A percentile compares a stretch with the other conserved stretches of the same genome.
Conservation (phyloP, 331 rosid genomes). For the Dryas integrifolia region DNA sequence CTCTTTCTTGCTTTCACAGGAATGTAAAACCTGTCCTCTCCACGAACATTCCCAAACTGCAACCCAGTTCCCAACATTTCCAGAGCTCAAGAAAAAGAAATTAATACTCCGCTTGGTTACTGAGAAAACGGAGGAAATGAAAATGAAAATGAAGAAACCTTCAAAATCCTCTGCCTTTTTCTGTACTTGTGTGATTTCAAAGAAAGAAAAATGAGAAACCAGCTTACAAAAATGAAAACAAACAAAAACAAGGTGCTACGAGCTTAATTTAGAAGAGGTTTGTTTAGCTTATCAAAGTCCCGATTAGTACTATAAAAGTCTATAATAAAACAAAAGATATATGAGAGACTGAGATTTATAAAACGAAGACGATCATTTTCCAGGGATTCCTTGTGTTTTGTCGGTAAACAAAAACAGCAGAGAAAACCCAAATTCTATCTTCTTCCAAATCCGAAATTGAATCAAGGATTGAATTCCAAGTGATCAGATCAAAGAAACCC, state of each 20-base stretch:
- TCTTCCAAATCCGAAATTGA: slow-evolving; percentile 12
- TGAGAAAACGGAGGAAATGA: slow-evolving; percentile 34
- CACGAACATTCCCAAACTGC: slow-evolving; percentile 48
- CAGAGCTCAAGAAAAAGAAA: slow-evolving; percentile 6
- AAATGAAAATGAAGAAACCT: background rate
- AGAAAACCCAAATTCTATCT: slow-evolving; percentile 15
- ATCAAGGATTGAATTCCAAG: slow-evolving; percentile 9
- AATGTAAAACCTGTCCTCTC: slow-evolving; percentile 55
- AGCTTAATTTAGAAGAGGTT: background rate
- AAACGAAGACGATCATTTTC: background rate
- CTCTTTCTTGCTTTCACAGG: slow-evolving; percentile 63
- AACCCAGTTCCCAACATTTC: slow-evolving; percentile 55
- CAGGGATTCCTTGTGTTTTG: slow-evolving; percentile 11
- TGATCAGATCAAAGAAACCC: slow-evolving; percentile 33
- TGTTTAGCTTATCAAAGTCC: slow-evolving; percentile 14
- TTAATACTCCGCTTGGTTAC: slow-evolving; percentile 28
- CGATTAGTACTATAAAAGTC: background rate
- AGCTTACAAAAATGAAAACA: background rate
- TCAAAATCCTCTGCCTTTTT: background rate
- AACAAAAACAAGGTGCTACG: background rate
- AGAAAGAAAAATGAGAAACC: slow-evolving; percentile 9
- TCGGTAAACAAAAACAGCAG: slow-evolving; percentile 28
- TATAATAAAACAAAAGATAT: background rate
- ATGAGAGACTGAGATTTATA: background rate
- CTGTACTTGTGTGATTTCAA: background rate